Base-by-base conservation (phyloP, 1,139 yeast species). In the Scheffersomyces segobiensis region DNA sequence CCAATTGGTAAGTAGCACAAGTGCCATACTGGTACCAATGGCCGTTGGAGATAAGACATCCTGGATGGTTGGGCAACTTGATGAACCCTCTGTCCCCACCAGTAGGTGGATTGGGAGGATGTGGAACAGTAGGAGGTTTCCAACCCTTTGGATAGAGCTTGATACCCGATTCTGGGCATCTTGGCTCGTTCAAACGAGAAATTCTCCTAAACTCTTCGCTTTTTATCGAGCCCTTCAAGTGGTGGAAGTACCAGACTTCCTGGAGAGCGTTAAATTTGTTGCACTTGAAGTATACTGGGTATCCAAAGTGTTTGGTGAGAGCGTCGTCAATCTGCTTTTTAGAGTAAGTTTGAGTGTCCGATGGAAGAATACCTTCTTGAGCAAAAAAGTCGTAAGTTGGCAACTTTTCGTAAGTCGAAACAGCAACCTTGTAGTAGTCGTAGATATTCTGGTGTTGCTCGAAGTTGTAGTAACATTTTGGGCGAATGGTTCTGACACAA, bases 171-270 rank as follows among this genome's bases (percentile, higher is more conserved):
- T 76, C 79, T 0, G 93, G 93, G 72, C 98, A 95, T 57, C 84
- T 81, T 17, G 91, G 77, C 52, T 67, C 67, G 57, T 74, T 69
- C 53, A 89, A 74, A 1, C 91, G 74, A 56, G 89, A 89, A 53
- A 90, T 86, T 21, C 89, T 89, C 17, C 80, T 70, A 68, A 89
- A 93, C 22, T 85, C 73, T 56, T 93, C 93, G 47, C 79, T 76
- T 49, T 85, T 77, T 14, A 93, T 80, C 0, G 97, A 86, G 0
- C 98, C 98, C 65, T 83, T 78, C 57, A 93, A 77, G 61, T 88
- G 83, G 75, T 91, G 95, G 75, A 84, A 93, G 74, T 93, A 95
- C 97, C 98, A 93, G 39, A 95, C 83, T 72, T 95, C 97, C 66
- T 87, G 90, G 52, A 95, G 74, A 0, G 92, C 93, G 58, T 85